A percentile compares a stretch with the other conserved stretches of the same genome.
Evolutionary conservation across 2,329 filamentous ascomycete species (phyloP).

Genomic region (Ceratocystis ficicola): DNA sequence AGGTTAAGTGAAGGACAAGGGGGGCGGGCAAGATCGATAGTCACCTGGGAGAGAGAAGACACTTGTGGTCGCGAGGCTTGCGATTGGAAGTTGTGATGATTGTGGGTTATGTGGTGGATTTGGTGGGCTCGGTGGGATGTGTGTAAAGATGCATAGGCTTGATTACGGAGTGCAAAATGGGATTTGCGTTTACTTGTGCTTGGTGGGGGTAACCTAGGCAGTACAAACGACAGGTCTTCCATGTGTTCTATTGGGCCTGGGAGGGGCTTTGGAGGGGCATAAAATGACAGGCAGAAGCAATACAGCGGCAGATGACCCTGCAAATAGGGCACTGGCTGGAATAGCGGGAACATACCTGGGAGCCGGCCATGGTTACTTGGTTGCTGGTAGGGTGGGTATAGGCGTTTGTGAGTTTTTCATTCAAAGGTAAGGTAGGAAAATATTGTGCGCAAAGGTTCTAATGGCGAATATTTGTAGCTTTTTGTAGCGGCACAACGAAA

Average conservation of each 20-base stretch:
- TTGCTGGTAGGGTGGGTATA: too few species aligned
- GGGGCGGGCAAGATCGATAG: constrained; percentile 5
- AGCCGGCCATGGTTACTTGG: constrained; percentile 12
- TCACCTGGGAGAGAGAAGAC: constrained; percentile 9
- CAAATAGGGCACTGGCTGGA: neutral
- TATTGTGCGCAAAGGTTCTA: neutral
- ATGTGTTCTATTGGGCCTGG: constrained; percentile 2
- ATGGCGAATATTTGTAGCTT: neutral
- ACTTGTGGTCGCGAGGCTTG: constrained; percentile 8
- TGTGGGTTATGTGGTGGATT: constrained; percentile 6
- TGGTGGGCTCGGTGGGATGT: neutral
- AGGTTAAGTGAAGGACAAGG: too few species aligned
- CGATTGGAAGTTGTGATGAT: constrained; percentile 2
- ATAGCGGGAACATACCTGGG: constrained; percentile 12
- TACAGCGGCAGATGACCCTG: neutral
- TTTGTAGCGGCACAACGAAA: neutral
- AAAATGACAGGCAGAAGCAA: neutral
- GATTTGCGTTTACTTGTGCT: constrained; percentile 9
- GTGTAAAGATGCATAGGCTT: constrained; percentile 1
- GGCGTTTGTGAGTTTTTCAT: too few species aligned
- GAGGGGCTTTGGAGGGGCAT: constrained; percentile 10
- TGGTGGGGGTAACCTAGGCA: constrained; percentile 6
- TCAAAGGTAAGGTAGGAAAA: constrained; percentile 7
- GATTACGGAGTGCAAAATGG: constrained; percentile 10
- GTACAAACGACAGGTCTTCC: neutral